Conservation (phyloP, 768 basidiomycete genomes). For the Boletus pseudo-olivaceus region DNA sequence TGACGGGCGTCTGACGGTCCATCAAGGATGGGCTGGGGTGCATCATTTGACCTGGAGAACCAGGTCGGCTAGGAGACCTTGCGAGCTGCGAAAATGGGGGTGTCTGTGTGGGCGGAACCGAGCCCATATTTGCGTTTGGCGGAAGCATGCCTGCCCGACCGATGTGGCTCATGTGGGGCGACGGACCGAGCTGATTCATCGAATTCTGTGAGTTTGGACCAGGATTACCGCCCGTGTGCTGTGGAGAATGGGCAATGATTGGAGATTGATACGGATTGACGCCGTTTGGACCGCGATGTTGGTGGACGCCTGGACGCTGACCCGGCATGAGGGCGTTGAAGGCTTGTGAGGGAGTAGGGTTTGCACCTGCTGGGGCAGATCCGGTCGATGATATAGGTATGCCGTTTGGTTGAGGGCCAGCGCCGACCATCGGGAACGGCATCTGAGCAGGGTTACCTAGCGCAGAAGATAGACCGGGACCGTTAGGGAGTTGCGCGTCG, state of each 20-base stretch:
- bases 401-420: constrained; percentile 45
- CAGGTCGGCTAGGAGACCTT: constrained; percentile 60
- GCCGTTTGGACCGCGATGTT: constrained; percentile 46
- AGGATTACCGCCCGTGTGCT: constrained; percentile 37
- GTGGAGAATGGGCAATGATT: constrained; percentile 60
- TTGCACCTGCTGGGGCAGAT: constrained; percentile 26
- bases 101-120: constrained; percentile 38
- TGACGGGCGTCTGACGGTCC: constrained; percentile 42
- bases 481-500: constrained; percentile 29
- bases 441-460: constrained; percentile 25
- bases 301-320: constrained; percentile 32
- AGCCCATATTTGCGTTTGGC: constrained; percentile 38
- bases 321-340: constrained; percentile 34
- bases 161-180: constrained; percentile 49
- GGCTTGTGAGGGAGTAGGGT: constrained; percentile 31
- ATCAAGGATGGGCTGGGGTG: constrained; percentile 59
- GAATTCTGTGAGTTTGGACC: constrained; percentile 32
- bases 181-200: constrained; percentile 51
- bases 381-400: constrained; percentile 32
- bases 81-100: constrained; percentile 42
- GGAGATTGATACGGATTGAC: constrained; percentile 57
- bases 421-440: constrained; percentile 25
- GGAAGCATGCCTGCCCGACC: constrained; percentile 48
- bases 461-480: constrained; percentile 10
- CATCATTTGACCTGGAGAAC: constrained; percentile 46